Conservation (phyloP, 176 grass and related monocot species). For the Lolium multiflorum region DNA sequence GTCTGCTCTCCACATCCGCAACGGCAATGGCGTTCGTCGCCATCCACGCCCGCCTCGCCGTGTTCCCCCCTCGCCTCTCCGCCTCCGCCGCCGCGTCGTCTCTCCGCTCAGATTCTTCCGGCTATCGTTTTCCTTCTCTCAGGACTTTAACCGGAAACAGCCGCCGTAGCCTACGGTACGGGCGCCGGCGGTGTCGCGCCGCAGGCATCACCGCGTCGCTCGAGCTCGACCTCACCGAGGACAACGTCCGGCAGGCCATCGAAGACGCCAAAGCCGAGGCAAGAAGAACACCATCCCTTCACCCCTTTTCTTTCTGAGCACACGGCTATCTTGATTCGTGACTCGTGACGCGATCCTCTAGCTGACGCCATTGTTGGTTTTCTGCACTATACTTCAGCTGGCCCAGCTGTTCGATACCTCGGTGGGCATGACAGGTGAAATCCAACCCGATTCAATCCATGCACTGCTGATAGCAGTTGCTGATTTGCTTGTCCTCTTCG, state of each 20-base stretch:
- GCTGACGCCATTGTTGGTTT: conserved; percentile 25
- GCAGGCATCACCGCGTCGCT: conserved; percentile 60
- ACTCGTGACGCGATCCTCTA: background rate
- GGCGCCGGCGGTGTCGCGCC: conserved; percentile 28
- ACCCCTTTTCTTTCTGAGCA: background rate
- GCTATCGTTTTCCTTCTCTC: background rate
- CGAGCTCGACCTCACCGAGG: conserved; percentile 95
- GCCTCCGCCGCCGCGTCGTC: background rate
- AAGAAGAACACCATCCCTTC: background rate
- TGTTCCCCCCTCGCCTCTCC: background rate
- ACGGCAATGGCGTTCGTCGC: conserved; percentile 48
- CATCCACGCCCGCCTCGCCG: conserved; percentile 34
- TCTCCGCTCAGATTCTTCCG: background rate
- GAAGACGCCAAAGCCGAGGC: conserved; percentile 78
- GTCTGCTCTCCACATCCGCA: conserved; percentile 19
- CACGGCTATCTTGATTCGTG: background rate
- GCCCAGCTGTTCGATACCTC: conserved; percentile 88
- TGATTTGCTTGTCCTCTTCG: background rate
- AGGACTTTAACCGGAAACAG: background rate
- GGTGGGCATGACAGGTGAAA: conserved; percentile 85
- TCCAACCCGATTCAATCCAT: background rate
- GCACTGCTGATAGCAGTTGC: background rate
- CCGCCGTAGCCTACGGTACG: background rate
- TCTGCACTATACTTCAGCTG: conserved; percentile 54
- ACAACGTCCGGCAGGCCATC: conserved; percentile 73